Conservation (phyloP, 345 rosid genomes). For the Euphorbia lathyris region DNA sequence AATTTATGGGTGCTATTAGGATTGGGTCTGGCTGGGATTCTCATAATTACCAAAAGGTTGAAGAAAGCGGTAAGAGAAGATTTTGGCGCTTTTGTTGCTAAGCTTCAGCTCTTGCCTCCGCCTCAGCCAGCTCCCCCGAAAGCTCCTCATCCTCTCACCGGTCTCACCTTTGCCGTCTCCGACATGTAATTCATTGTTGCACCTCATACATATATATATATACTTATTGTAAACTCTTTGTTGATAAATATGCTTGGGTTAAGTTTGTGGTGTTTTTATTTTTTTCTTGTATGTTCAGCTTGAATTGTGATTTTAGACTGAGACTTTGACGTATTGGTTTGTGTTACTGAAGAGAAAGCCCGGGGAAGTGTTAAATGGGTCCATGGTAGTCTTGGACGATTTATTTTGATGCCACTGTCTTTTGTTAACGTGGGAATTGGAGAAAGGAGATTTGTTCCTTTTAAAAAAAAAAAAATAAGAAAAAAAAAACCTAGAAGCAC, state of each 20-base stretch:
- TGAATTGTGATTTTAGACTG: neutral
- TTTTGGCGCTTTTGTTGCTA: slow-evolving; percentile 85
- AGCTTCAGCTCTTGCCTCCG: slow-evolving; percentile 82
- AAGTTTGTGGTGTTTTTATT: neutral
- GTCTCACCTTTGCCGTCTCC: slow-evolving; percentile 76
- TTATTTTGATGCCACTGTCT: neutral
- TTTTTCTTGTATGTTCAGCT: neutral
- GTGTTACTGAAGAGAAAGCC: neutral
- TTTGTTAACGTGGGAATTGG: neutral
- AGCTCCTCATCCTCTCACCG: slow-evolving; percentile 94
- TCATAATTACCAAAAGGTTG: slow-evolving; percentile 53
- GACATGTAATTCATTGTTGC: slow-evolving; percentile 50
- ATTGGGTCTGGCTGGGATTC: slow-evolving; percentile 78
- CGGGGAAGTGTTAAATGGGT: neutral
- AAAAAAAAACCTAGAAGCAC: neutral
- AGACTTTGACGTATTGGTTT: too few species aligned
- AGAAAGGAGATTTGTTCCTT: neutral
- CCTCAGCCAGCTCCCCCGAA: slow-evolving; percentile 98
- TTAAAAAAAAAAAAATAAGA: too few species aligned
- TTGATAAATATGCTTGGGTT: neutral
- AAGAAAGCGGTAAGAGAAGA: slow-evolving; percentile 67
- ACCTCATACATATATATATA: neutral
- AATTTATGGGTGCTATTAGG: slow-evolving; percentile 88
- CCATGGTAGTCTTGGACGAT: neutral
- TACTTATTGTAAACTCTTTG: neutral